Evolutionary conservation across 371 early-diverging fungal species (phyloP), one percentile per base, ranked within the genome.

Genomic region (Mortierella polycephala): DNA sequence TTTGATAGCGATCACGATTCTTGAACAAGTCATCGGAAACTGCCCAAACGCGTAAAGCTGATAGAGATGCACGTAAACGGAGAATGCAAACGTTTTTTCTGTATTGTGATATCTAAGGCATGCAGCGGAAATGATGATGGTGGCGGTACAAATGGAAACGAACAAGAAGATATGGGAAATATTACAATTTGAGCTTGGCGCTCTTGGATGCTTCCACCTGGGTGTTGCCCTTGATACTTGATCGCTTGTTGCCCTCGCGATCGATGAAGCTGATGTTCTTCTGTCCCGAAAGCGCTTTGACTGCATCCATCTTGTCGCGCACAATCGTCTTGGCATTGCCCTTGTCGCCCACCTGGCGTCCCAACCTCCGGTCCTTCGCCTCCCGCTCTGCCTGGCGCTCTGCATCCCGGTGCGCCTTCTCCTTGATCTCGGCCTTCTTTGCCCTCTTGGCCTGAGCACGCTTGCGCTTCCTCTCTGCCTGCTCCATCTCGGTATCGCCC

Each of bases 401-500:
- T 21, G 80, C 73, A 64, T 90, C 91, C 82, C 86, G 85, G 75
- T 88, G 84, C 0, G 82, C 82, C 75, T 83, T 75, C 67, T 86
- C 88, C 75, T 85, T 85, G 73, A 53, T 72, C 57, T 83, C 81
- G 62, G 73, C 83, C 73, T 84, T 84, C 84, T 87, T 88, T 66
- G 82, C 46, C 80, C 86, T 85, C 86, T 95, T 94, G 80, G 89
- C 87, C 65, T 82, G 77, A 49, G 87, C 85, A 53, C 94, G 88
- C 67, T 84, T 82, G 55, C 87, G 85, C 67, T 89, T 91, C 67
- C 93, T 90, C 62, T 95, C 95, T 42, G 81, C 85, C 55, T 91
- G 86, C 16, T 88, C 86, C 87, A 94, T 85, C 81, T 95, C 96
- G 0, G 88, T 84, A n/a, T 88, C 84, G 57, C 87, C 86, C 85